These are phyloP conservation scores for Candida frijolesensis DNA, from an alignment of 1,139 yeast species.

Conservation along the genomic window DNA sequence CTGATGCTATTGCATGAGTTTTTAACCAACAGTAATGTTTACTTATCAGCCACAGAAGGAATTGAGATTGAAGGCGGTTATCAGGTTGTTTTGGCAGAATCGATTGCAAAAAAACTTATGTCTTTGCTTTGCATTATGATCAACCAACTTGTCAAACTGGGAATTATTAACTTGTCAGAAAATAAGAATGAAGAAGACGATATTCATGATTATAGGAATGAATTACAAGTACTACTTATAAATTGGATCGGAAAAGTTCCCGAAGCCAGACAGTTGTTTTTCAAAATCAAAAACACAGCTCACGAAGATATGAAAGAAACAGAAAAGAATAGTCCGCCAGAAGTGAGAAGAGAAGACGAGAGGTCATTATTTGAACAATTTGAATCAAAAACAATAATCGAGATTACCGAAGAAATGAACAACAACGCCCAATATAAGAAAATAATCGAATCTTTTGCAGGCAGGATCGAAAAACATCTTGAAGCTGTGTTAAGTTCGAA, in stretches of 20 bases:
- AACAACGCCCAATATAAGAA: slow-evolving; percentile 14
- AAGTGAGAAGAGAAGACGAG: slow-evolving; percentile 11
- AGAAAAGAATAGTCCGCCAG: neutral
- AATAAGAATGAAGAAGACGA: slow-evolving; percentile 22
- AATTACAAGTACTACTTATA: slow-evolving; percentile 57
- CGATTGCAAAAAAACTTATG: slow-evolving; percentile 53
- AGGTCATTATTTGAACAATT: slow-evolving; percentile 17
- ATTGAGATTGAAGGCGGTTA: slow-evolving; percentile 38
- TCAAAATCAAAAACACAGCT: slow-evolving; percentile 29
- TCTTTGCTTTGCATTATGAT: slow-evolving; percentile 64
- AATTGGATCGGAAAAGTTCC: slow-evolving; percentile 60
- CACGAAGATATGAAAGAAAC: slow-evolving; percentile 11
- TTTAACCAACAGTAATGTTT: slow-evolving; percentile 55
- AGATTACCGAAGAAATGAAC: slow-evolving; percentile 23
- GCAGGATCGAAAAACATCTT: slow-evolving; percentile 20
- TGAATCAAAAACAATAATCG: slow-evolving; percentile 13
- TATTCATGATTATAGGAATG: slow-evolving; percentile 53
- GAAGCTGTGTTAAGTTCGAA: slow-evolving; percentile 11
- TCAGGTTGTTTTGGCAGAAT: slow-evolving; percentile 36
- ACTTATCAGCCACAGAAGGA: slow-evolving; percentile 45
- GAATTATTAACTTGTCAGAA: slow-evolving; percentile 44
- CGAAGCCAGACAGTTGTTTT: slow-evolving; percentile 43
- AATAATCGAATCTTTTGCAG: slow-evolving; percentile 16
- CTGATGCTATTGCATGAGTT: slow-evolving; percentile 74
- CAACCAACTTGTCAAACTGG: slow-evolving; percentile 46